Percentiles rank a stretch among this genome's conserved stretches.
Conservation (phyloP, 495 filamentous ascomycete genomes). For the Niebla homalea region DNA sequence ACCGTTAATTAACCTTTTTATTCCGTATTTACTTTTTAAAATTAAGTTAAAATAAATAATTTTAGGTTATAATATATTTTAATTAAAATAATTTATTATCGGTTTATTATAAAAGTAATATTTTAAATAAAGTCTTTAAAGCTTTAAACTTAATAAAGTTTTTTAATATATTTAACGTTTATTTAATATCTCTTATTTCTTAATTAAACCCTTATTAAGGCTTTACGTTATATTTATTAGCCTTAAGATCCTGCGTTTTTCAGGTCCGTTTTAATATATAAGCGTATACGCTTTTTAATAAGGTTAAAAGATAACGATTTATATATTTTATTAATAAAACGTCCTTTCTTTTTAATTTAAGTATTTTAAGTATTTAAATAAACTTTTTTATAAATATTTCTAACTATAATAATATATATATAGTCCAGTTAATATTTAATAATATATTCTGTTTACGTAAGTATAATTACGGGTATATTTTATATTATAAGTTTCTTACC, state of each 20-base stretch:
- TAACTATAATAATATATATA: too few relatives aligned
- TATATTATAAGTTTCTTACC: neutral
- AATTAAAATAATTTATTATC: neutral
- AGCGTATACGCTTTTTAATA: neutral
- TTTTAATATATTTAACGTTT: neutral
- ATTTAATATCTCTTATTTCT: neutral
- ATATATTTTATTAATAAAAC: neutral
- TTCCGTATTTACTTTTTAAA: neutral
- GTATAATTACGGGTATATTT: neutral
- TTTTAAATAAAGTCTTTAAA: neutral
- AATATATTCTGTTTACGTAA: too few relatives aligned
- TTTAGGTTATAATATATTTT: too few relatives aligned
- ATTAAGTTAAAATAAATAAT: too few relatives aligned
- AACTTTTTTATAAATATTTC: neutral
- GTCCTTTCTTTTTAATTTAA: neutral
- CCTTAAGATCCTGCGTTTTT: too few relatives aligned
- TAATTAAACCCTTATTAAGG: too few relatives aligned
- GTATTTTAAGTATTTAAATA: slow-evolving; percentile 2
- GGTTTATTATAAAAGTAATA: neutral
- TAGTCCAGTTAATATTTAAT: too few relatives aligned
- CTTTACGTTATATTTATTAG: too few relatives aligned
- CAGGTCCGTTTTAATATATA: neutral
- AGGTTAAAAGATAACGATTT: neutral
- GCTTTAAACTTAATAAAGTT: neutral
- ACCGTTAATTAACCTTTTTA: slow-evolving; percentile 1